These are phyloP conservation scores for Reticulascus tulasneorum DNA, from an alignment of 2,329 filamentous ascomycete species.

Conservation along the genomic window DNA sequence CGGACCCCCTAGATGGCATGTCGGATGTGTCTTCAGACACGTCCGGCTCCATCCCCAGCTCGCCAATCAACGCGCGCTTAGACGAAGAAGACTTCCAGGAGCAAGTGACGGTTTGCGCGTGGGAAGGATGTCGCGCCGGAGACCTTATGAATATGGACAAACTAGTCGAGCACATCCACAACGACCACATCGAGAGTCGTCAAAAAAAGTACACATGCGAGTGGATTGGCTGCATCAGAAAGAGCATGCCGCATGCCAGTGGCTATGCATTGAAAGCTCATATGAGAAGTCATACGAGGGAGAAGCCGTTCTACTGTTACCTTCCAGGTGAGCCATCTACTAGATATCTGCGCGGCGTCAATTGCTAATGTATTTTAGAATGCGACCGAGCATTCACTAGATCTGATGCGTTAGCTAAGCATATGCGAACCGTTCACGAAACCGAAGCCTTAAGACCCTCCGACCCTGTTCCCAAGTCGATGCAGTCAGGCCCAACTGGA, in stretches of 20 bases:
- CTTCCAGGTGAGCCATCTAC: conserved; percentile 75
- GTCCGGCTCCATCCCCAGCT: conserved; percentile 76
- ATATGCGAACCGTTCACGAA: conserved; percentile 98
- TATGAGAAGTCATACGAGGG: conserved; percentile 94
- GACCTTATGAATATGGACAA: conserved; percentile 78
- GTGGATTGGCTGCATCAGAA: conserved; percentile 85
- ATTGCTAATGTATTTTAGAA: conserved; percentile 53
- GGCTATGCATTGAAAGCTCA: conserved; percentile 95
- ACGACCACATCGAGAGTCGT: conserved; percentile 87
- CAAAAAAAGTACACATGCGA: conserved; percentile 99
- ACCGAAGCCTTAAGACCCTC: conserved; percentile 85
- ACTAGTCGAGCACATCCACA: conserved; percentile 80
- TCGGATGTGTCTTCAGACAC: conserved; percentile 86
- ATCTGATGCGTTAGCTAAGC: conserved; percentile 92
- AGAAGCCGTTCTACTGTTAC: conserved; percentile 97
- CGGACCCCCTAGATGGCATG: conserved; percentile 53
- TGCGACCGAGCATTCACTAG: conserved; percentile 96
- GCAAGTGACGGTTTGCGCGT: conserved; percentile 73
- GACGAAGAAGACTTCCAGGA: conserved; percentile 74
- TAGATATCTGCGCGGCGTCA: no score
- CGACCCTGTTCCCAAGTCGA: conserved; percentile 69
- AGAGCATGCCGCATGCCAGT: conserved; percentile 87
- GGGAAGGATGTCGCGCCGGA: conserved; percentile 69
- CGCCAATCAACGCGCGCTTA: conserved; percentile 60
- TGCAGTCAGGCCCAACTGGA: conserved; percentile 43